Evolutionary conservation across 2,329 filamentous ascomycete species (phyloP).

Genomic region (Nigrospora oryzae): DNA sequence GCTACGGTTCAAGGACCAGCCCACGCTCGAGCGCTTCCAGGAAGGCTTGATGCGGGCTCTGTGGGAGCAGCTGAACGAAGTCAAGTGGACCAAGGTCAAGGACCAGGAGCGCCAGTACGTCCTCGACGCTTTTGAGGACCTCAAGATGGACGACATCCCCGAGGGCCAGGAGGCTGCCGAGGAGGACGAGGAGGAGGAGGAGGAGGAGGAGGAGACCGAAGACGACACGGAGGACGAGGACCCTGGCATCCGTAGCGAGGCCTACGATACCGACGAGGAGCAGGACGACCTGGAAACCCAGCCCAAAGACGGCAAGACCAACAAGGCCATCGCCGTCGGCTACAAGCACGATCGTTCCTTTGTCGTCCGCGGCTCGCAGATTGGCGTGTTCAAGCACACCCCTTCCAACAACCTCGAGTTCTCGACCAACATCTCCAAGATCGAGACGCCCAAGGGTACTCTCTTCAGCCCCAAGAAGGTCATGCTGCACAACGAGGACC

Average conservation of each 20-base stretch:
- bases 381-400: slow-evolving; percentile 97
- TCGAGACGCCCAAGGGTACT: slow-evolving; percentile 78
- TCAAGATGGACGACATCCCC: slow-evolving; percentile 77
- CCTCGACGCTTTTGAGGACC: slow-evolving; percentile 87
- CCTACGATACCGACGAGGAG: slow-evolving; percentile 63
- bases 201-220: slow-evolving; percentile 45
- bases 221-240: slow-evolving; percentile 55
- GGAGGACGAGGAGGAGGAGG: slow-evolving; percentile 42
- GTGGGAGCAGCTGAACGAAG: slow-evolving; percentile 92
- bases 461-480: slow-evolving; percentile 93
- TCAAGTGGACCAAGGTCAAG: slow-evolving; percentile 90
- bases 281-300: slow-evolving; percentile 64
- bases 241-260: slow-evolving; percentile 52
- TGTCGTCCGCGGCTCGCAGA: slow-evolving; percentile 93
- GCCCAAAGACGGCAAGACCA: slow-evolving; percentile 73
- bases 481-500: slow-evolving; percentile 88
- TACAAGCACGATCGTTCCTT: slow-evolving; percentile 97
- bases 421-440: slow-evolving; percentile 93
- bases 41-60: slow-evolving; percentile 90
- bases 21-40: slow-evolving; percentile 77
- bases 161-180: slow-evolving; percentile 41
- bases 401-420: slow-evolving; percentile 89
- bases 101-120: slow-evolving; percentile 92
- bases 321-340: slow-evolving; percentile 89
- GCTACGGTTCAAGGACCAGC: slow-evolving; percentile 79